phyloP scores from a whole-genome alignment of 768 basidiomycete genomes.

The Tylopilus cervinicoccineus region DNA sequence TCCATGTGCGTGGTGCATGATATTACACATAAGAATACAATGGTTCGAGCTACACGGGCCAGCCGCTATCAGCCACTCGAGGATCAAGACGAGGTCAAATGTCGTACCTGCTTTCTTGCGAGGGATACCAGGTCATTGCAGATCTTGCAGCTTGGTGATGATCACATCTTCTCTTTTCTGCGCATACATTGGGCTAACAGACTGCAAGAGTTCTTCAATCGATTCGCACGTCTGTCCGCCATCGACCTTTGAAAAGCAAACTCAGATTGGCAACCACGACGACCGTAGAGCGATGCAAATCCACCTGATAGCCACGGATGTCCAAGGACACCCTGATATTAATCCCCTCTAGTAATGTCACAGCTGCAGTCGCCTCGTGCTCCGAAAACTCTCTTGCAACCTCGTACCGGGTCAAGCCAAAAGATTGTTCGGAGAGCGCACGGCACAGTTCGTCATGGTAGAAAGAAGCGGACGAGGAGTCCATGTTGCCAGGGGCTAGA shows the following conservation, averaged over 20 bases:
- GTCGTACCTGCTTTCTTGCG: conserved; percentile 7
- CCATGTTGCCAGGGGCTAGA: conserved; percentile 13
- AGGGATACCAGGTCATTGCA: conserved; percentile 26
- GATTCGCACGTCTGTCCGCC: conserved; percentile 45
- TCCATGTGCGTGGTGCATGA: not conserved
- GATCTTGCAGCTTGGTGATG: conserved; percentile 43
- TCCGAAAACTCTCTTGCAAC: conserved; percentile 34
- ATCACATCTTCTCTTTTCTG: conserved; percentile 44
- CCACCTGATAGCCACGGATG: conserved; percentile 54
- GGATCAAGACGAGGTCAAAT: not conserved
- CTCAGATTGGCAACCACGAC: conserved; percentile 8
- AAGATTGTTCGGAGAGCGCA: conserved; percentile 56
- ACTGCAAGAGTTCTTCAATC: conserved; percentile 53
- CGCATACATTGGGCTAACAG: conserved; percentile 52
- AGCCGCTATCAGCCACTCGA: conserved; percentile 3
- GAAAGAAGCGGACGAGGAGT: conserved; percentile 22
- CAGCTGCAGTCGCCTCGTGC: conserved; percentile 48
- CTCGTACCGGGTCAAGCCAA: conserved; percentile 48
- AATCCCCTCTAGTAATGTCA: conserved; percentile 56
- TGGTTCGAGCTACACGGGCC: not conserved
- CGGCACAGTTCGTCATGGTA: conserved; percentile 46
- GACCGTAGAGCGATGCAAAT: conserved; percentile 6
- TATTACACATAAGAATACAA: conserved; percentile 18
- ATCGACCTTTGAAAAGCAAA: conserved; percentile 21
- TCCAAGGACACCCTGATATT: conserved; percentile 45